Conservation (phyloP, 73 alveolate genomes). For the Vitrella brassicaformis region DNA sequence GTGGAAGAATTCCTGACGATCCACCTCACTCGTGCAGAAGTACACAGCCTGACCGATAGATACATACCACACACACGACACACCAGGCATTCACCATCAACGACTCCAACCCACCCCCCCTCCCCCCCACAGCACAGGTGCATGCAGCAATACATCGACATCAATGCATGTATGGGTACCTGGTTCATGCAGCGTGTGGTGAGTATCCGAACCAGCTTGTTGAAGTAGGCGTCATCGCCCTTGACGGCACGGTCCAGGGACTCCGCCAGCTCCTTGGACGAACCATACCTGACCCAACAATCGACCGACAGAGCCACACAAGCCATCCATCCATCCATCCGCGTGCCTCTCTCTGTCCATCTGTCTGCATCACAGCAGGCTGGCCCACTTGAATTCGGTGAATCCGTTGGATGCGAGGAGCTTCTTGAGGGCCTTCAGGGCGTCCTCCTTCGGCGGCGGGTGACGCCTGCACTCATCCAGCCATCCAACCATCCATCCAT, state of each 20-base stretch:
- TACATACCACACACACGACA: too few species aligned
- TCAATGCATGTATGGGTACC: too few species aligned
- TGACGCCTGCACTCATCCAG: conserved; percentile 57
- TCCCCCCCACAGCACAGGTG: too few species aligned
- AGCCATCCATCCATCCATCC: too few species aligned
- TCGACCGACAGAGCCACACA: too few species aligned
- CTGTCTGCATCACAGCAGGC: too few species aligned
- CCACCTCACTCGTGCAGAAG: conserved; percentile 91
- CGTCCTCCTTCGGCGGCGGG: conserved; percentile 86
- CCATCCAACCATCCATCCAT: neutral
- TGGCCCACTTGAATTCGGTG: conserved; percentile 34
- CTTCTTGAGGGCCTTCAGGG: conserved; percentile 59
- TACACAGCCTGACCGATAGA: conserved; percentile 94
- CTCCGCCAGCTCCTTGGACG: conserved; percentile 59
- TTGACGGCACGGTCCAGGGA: conserved; percentile 73
- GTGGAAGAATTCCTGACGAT: conserved; percentile 82
- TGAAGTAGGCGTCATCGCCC: conserved; percentile 69
- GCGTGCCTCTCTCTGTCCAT: too few species aligned
- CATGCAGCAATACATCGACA: too few species aligned
- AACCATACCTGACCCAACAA: neutral
- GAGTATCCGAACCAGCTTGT: conserved; percentile 70
- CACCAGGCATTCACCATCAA: too few species aligned
- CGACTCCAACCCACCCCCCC: too few species aligned
- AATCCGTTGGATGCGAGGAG: conserved; percentile 65
- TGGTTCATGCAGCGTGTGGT: conserved; percentile 79